Conservation (phyloP, 2,329 filamentous ascomycete species). For the Elsinoe necatrix region DNA sequence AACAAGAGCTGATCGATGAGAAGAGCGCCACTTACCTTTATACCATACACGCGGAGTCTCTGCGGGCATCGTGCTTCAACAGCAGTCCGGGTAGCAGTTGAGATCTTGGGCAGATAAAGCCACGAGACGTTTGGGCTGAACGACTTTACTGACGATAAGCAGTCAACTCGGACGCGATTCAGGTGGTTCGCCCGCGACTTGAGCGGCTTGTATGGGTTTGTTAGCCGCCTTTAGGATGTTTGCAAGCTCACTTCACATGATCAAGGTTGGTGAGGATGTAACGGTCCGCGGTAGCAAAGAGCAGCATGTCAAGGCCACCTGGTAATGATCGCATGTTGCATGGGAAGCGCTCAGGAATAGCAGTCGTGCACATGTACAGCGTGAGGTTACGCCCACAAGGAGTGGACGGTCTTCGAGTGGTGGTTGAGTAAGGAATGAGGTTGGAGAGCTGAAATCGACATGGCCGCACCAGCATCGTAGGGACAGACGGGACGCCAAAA, state of each 20-base stretch:
- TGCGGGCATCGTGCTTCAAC: neutral
- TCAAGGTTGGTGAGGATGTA: neutral
- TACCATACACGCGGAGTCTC: neutral
- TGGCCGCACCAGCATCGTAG: neutral
- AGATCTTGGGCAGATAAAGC: slow-evolving; percentile 1
- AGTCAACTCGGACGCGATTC: neutral
- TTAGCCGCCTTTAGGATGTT: neutral
- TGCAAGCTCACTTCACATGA: neutral
- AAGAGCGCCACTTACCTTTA: neutral
- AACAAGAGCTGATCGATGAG: neutral
- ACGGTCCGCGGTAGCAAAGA: no score
- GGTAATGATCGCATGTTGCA: no score
- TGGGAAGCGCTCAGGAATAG: no score
- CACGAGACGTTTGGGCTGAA: neutral
- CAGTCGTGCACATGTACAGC: no score
- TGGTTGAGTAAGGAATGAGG: neutral
- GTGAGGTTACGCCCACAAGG: no score
- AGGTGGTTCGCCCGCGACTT: neutral
- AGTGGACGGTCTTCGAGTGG: no score
- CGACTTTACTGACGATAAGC: slow-evolving; percentile 11
- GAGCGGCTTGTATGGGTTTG: neutral
- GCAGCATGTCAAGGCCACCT: no score
- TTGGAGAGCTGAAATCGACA: neutral
- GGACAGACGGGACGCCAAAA: neutral
- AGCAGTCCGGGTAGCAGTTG: neutral